Evolutionary conservation across 2,329 filamentous ascomycete genomes (phyloP).

Genomic region (Colletotrichum orbiculare): DNA sequence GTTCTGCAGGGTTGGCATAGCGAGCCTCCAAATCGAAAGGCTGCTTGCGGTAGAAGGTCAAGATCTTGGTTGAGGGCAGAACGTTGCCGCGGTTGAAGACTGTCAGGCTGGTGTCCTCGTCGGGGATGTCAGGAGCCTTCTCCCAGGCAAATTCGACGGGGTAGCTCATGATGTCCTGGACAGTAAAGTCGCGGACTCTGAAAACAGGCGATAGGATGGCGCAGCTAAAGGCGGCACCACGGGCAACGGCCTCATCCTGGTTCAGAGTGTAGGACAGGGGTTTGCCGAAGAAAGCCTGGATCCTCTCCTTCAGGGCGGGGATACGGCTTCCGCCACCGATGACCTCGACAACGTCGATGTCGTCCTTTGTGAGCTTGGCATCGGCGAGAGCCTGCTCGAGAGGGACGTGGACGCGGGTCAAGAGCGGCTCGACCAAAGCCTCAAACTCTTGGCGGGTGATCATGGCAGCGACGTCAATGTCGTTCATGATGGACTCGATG

Average conservation of each 20-base stretch:
- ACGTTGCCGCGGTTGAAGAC: constrained; percentile 98
- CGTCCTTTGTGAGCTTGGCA: constrained; percentile 88
- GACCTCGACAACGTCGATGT: constrained; percentile 94
- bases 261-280: constrained; percentile 94
- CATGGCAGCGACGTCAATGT: constrained; percentile 89
- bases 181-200: constrained; percentile 96
- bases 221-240: constrained; percentile 96
- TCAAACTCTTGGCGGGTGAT: constrained; percentile 96
- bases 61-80: constrained; percentile 97
- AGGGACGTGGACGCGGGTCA: constrained; percentile 77
- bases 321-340: constrained; percentile 96
- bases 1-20: constrained; percentile 85
- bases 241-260: constrained; percentile 95
- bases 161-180: constrained; percentile 98
- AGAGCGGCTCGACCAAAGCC: constrained; percentile 85
- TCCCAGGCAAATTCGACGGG: constrained; percentile 99
- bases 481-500: constrained; percentile 99
- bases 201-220: constrained; percentile 97
- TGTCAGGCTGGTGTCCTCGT: constrained; percentile 96
- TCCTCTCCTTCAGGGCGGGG: constrained; percentile 88
- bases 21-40: constrained; percentile 95
- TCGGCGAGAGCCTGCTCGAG: constrained; percentile 95
- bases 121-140: constrained; percentile 96
- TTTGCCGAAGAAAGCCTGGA: constrained; percentile 94
- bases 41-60: constrained; percentile 99